phyloP scores from a whole-genome alignment of 352 stramenopile species.

The Pythium rhizo-oryzae region DNA sequence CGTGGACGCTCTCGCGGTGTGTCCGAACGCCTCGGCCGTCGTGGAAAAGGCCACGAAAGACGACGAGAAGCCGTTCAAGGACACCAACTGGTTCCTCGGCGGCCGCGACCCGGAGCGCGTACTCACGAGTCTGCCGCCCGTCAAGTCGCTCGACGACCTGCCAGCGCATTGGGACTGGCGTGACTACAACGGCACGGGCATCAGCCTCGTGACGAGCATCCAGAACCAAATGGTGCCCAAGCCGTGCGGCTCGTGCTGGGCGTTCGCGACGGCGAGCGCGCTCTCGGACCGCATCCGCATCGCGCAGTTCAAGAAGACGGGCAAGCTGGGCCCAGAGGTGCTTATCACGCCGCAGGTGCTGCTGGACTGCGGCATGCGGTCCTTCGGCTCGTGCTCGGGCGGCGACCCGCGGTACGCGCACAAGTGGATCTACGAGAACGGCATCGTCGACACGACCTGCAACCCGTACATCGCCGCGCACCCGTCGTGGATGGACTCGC shows the following conservation, averaged over 20 bases:
- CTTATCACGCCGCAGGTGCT: constrained; percentile 71
- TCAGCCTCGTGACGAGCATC: constrained; percentile 71
- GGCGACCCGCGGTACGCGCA: constrained; percentile 80
- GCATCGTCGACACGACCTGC: constrained; percentile 81
- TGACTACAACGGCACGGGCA: constrained; percentile 77
- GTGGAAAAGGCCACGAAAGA: constrained; percentile 24
- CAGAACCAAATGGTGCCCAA: constrained; percentile 84
- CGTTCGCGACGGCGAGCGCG: constrained; percentile 68
- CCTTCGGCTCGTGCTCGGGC: constrained; percentile 77
- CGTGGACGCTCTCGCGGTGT: constrained; percentile 55
- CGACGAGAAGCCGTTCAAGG: constrained; percentile 36
- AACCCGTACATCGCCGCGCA: constrained; percentile 84
- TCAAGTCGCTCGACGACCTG: constrained; percentile 59
- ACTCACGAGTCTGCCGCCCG: constrained; percentile 44
- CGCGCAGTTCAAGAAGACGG: constrained; percentile 60
- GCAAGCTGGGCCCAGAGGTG: constrained; percentile 55
- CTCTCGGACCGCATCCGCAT: constrained; percentile 84
- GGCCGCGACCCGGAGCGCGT: constrained; percentile 63
- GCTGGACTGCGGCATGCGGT: constrained; percentile 81
- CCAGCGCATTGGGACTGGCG: constrained; percentile 79
- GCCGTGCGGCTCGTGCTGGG: constrained; percentile 79
- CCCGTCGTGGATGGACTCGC: constrained; percentile 67
- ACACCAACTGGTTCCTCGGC: constrained; percentile 60
- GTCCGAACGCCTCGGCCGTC: constrained; percentile 31
- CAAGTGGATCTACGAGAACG: constrained; percentile 86